Conservation (phyloP, 164 flowering plant species). For the Nymphaea thermarum region DNA sequence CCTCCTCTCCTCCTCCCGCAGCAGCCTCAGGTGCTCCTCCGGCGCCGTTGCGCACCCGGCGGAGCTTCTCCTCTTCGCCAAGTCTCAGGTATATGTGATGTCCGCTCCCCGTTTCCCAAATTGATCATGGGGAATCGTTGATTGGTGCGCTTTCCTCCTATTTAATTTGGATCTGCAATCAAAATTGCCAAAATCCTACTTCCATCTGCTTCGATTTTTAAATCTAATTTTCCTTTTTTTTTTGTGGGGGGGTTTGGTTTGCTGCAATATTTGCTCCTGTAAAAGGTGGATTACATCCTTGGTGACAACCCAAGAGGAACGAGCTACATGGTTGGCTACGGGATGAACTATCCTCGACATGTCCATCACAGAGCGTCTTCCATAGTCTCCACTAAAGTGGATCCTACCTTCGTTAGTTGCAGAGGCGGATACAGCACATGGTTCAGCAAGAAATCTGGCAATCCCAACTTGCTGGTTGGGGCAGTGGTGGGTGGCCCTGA, state of each 20-base stretch:
- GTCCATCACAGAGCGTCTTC: constrained; percentile 91
- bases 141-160: too few species aligned
- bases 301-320: constrained; percentile 97
- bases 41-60: constrained; percentile 33
- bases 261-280: too few species aligned
- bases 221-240: too few species aligned
- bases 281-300: constrained; percentile 84
- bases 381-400: constrained; percentile 61
- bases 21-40: constrained; percentile 33
- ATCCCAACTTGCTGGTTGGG: constrained; percentile 75
- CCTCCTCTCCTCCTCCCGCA: constrained; percentile 44
- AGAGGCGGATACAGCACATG: constrained; percentile 82
- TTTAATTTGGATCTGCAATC: too few species aligned
- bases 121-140: too few species aligned
- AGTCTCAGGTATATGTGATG: constrained; percentile 48
- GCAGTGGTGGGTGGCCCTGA: constrained; percentile 97
- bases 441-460: constrained; percentile 59
- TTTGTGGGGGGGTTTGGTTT: too few species aligned
- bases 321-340: constrained; percentile 96
- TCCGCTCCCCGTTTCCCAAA: too few species aligned
- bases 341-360: constrained; percentile 67
- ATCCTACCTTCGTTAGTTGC: constrained; percentile 66
- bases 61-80: constrained; percentile 56
- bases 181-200: too few species aligned
- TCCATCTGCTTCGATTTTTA: too few species aligned